Evolutionary conservation across 257 asterid genomes (phyloP).

Genomic region (Solanum tacnaense): DNA sequence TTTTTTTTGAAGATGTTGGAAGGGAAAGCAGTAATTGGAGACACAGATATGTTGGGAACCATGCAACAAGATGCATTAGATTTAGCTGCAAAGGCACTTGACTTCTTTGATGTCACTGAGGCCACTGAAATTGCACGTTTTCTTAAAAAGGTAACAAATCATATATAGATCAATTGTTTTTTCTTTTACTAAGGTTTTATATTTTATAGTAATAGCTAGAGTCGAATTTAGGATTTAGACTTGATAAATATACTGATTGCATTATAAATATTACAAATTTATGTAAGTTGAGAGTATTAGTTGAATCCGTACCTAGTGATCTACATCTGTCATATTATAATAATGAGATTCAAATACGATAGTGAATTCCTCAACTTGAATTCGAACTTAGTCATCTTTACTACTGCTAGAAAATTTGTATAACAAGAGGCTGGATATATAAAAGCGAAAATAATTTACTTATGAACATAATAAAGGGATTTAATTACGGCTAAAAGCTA

Average conservation of each 20-base stretch:
- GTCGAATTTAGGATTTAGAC: background rate
- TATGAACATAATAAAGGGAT: background rate
- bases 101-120: conserved; percentile 74
- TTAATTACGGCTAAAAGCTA: background rate
- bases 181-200: too few species aligned
- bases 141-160: conserved; percentile 45
- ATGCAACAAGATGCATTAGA: conserved; percentile 74
- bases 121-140: conserved; percentile 72
- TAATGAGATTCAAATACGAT: background rate
- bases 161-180: background rate
- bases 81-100: conserved; percentile 83
- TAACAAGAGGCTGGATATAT: background rate
- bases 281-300: background rate
- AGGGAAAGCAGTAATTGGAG: conserved; percentile 78
- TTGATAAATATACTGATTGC: too few species aligned
- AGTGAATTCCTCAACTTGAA: background rate
- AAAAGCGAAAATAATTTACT: too few species aligned
- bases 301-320: background rate
- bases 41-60: conserved; percentile 60
- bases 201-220: background rate
- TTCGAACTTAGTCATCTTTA: background rate
- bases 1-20: conserved; percentile 36
- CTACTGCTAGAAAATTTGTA: background rate
- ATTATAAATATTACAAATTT: too few species aligned
- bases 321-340: background rate